phyloP scores from a whole-genome alignment of 768 basidiomycete genomes.

The Harrya chromipes region DNA sequence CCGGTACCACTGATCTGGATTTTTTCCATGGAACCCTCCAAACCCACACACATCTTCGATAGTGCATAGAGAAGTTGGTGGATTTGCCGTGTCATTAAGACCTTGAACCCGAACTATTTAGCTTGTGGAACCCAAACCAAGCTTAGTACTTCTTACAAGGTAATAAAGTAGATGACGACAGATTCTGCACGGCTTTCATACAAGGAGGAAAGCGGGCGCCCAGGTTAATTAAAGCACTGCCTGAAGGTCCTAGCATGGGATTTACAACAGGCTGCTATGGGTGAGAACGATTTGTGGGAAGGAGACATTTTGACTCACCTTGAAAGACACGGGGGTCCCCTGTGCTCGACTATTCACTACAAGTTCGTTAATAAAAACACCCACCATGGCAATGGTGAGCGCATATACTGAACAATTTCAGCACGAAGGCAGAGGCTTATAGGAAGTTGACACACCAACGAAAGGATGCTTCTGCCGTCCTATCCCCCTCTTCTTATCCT shows the following conservation, averaged over 20 bases:
- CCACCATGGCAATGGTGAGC: conserved; percentile 64
- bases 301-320: conserved; percentile 43
- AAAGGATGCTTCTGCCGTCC: conserved; percentile 79
- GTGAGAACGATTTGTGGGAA: conserved; percentile 5
- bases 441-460: conserved; percentile 50
- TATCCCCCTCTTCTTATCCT: conserved; percentile 82
- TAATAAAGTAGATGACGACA: conserved; percentile 53
- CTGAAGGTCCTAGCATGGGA: conserved; percentile 88
- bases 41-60: conserved; percentile 87
- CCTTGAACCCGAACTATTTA: conserved; percentile 39
- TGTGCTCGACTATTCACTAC: conserved; percentile 71
- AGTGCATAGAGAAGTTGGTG: conserved; percentile 64
- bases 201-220: conserved; percentile 94
- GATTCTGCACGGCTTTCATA: conserved; percentile 67
- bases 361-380: conserved; percentile 81
- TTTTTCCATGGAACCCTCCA: conserved; percentile 56
- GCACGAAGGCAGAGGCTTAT: background rate
- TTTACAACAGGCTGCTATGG: conserved; percentile 68
- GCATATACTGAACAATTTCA: conserved; percentile 49
- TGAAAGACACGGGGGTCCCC: conserved; percentile 82
- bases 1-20: conserved; percentile 58
- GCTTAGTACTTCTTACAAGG: conserved; percentile 47
- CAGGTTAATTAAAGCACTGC: conserved; percentile 76
- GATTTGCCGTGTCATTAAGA: conserved; percentile 82
- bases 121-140: conserved; percentile 2